Base-by-base conservation (phyloP, 768 basidiomycete species). In the Amanita molliuscula region DNA sequence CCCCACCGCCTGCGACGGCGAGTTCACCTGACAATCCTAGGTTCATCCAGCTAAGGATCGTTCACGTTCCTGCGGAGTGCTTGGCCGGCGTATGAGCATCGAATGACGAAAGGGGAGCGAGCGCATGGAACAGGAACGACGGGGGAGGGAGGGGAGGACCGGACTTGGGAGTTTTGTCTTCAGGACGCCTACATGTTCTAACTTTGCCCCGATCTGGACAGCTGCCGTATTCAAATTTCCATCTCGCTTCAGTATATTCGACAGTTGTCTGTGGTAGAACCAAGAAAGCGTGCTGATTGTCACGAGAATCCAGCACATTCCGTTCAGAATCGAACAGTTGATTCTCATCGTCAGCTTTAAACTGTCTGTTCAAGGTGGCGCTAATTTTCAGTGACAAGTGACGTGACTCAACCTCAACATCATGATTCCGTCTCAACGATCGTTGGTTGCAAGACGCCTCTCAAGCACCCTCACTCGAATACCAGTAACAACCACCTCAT, bases 61-160 rank as follows among this genome's bases (percentile, higher is more conserved):
- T 97, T 94, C 63, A 70, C 63, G 15, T 97, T 98, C 61, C 69
- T 79, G 36, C 72, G 87, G 36, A 62, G 63, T 8, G 54, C 68
- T 0, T 98, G 91, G 81, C 78, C 76, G 43, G 91, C 89, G 1
- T 98, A 97, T 58, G 84, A 84, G 57, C 95, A 98, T 62, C 72
- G 89, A n/a, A 86, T 95, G 82, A 96, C 95, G 3, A 86, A 92
- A 59, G 94, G 94, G 4, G 89, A 78, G 68, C 73, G 78, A 62
- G 87, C 63, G 0, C 76, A 76, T 60, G 83, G 78, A 25, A 76
- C 68, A 35, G 79, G 76, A 23, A 82, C 64, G 67, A 88, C 79
- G 10, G 86, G 79, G 33, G 80, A 79, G 59, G 84, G 78, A 7
- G 87, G 81, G 42, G 87, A 82, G 57, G 86, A 91, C 56, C 72